Conservation (phyloP, 345 rosid genomes). For the Lumnitzera littorea region DNA sequence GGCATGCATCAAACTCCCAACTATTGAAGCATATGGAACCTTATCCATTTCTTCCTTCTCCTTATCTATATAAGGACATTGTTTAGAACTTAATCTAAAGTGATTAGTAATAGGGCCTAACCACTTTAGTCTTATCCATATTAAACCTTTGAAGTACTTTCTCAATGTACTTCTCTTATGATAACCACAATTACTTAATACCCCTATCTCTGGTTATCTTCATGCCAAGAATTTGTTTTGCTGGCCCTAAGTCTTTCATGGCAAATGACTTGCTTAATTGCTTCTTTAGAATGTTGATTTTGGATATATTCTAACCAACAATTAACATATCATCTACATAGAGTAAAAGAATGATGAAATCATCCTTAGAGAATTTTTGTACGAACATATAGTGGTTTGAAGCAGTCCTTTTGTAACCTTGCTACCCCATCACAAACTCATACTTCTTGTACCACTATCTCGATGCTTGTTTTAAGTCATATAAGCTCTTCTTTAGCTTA, state of each 20-base stretch:
- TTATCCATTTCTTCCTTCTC: background rate
- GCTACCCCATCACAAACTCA: background rate
- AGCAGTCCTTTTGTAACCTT: background rate
- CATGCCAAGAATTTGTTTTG: constrained; percentile 1
- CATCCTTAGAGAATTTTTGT: constrained; percentile 3
- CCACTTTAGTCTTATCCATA: constrained; percentile 2
- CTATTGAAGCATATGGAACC: background rate
- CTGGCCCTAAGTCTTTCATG: background rate
- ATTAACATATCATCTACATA: constrained; percentile 6
- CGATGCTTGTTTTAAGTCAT: constrained; percentile 1
- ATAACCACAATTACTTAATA: background rate
- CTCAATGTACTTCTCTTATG: constrained; percentile 5
- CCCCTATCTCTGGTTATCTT: background rate
- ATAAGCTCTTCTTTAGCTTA: background rate
- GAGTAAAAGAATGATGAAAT: background rate
- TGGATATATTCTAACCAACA: constrained; percentile 5
- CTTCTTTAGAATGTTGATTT: constrained; percentile 4
- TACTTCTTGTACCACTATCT: constrained; percentile 4
- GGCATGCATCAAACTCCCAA: background rate
- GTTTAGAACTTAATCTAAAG: background rate
- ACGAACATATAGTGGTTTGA: background rate
- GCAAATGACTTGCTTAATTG: constrained; percentile 1
- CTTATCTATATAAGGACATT: background rate
- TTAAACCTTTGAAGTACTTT: constrained; percentile 3
- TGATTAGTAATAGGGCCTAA: constrained; percentile 2